These are phyloP conservation scores for Leccinum pseudoinsigne DNA, from an alignment of 1,284 basidiomycete genomes.

Conservation along the genomic window DNA sequence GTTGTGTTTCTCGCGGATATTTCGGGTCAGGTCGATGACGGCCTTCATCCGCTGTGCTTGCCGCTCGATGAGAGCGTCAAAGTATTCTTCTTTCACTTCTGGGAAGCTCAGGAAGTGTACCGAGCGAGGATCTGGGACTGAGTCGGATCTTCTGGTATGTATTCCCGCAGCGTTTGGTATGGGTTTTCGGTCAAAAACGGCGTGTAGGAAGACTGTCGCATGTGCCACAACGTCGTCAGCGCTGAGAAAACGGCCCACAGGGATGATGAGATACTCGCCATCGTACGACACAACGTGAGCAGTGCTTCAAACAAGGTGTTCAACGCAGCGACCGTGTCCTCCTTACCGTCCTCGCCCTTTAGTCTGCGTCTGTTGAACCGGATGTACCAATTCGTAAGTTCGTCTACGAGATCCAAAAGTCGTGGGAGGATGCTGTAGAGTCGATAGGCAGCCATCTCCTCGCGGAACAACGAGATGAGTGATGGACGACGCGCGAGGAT, in stretches of 20 bases:
- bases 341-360: constrained; percentile 92
- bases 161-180: constrained; percentile 88
- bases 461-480: constrained; percentile 87
- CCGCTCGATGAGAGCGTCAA: constrained; percentile 94
- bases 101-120: constrained; percentile 98
- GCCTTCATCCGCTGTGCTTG: constrained; percentile 94
- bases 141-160: constrained; percentile 74
- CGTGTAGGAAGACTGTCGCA: constrained; percentile 87
- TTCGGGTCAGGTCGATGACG: constrained; percentile 91
- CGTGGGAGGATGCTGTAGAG: constrained; percentile 99
- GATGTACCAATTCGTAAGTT: constrained; percentile 99
- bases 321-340: constrained; percentile 88
- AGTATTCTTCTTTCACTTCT: constrained; percentile 91
- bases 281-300: constrained; percentile 92
- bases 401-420: constrained; percentile 90
- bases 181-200: constrained; percentile 98
- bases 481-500: constrained; percentile 97
- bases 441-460: constrained; percentile 97
- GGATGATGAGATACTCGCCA: constrained; percentile 55
- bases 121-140: constrained; percentile 81
- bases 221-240: constrained; percentile 16
- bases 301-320: constrained; percentile 97
- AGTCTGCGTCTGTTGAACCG: constrained; percentile 96
- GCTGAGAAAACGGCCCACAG: constrained; percentile 4
- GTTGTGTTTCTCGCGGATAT: constrained; percentile 87